Base-by-base conservation (phyloP, 495 filamentous ascomycete species). In the Hyaloscypha variabilis region DNA sequence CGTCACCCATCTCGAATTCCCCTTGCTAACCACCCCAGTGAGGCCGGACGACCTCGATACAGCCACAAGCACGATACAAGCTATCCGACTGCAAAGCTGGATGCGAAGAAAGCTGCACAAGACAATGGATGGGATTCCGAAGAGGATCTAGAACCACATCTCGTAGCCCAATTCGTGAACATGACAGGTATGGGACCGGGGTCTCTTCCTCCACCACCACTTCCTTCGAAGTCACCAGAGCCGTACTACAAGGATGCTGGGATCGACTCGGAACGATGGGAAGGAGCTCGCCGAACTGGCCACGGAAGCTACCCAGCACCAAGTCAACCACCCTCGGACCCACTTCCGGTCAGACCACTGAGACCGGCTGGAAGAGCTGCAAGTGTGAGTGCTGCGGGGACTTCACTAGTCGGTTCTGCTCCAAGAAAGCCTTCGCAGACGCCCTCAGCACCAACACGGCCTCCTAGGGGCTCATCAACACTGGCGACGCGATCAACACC, bases 241-340 rank as follows among this genome's bases (percentile, higher is more conserved):
- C 51, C 51, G 2, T 29, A 54, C 51, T 29, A 54, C 8, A 23
- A 54, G n/a, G 8, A 54, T 11, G 6, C 26, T 11, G 51, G 51
- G 3, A 54, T 54, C 26, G 51, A 54, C 21, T 25, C n/a, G 51
- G 51, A 54, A 6, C 51, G 51, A 54, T 54, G 51, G 51, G 19
- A 24, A 24, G 21, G n/a, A 11, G 11, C 10, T 6, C 21, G 51
- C 8, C 24, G 51, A 17, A 54, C 51, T 54, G n/a, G 11, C 6
- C 19, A 25, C 6, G 51, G 51, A 24, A 54, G 23, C 21, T 54
- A 54, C 51, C 51, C 51, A 24, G 51, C 51, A 4, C 51, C 51
- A 25, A 54, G 23, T 54, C 19, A 23, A 54, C 23, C 51, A 24
- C 51, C 51, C 5, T 6, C 17, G 0, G 26, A 29, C 10, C 51